phyloP scores from a whole-genome alignment of 108 stramenopile species.

The Aurantiochytrium sp. region DNA sequence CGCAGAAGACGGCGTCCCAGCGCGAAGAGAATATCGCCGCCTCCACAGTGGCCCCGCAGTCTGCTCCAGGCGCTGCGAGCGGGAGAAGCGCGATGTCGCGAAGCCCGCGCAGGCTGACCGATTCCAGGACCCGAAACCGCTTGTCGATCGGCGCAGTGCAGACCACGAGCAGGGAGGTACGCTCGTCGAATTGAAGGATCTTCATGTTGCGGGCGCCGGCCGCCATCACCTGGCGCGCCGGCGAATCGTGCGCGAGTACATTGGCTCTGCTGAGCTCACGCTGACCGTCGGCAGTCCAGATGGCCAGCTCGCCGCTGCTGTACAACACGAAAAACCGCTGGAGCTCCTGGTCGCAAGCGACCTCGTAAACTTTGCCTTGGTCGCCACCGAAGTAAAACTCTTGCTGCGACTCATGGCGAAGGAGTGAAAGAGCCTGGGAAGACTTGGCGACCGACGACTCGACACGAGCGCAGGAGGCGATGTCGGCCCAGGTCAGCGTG shows the following conservation, averaged over 20 bases:
- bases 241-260: not conserved
- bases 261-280: not conserved
- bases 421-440: too few species aligned
- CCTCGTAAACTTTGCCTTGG: not conserved
- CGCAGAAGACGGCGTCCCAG: not conserved
- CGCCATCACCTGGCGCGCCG: not conserved
- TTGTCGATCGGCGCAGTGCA: not conserved
- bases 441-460: not conserved
- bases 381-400: not conserved
- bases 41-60: not conserved
- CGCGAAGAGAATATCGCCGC: not conserved
- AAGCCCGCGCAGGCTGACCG: not conserved
- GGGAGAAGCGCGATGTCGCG: not conserved
- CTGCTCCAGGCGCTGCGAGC: not conserved
- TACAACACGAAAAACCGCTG: not conserved
- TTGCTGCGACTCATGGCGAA: too few species aligned
- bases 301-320: not conserved
- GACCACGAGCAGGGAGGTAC: not conserved
- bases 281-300: not conserved
- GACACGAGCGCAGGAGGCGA: not conserved
- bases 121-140: not conserved
- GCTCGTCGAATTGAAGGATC: not conserved
- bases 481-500: not conserved
- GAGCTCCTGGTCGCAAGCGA: not conserved
- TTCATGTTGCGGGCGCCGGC: not conserved